phyloP scores from a whole-genome alignment of 2,329 filamentous ascomycete genomes.

The Calycina herbarum region DNA sequence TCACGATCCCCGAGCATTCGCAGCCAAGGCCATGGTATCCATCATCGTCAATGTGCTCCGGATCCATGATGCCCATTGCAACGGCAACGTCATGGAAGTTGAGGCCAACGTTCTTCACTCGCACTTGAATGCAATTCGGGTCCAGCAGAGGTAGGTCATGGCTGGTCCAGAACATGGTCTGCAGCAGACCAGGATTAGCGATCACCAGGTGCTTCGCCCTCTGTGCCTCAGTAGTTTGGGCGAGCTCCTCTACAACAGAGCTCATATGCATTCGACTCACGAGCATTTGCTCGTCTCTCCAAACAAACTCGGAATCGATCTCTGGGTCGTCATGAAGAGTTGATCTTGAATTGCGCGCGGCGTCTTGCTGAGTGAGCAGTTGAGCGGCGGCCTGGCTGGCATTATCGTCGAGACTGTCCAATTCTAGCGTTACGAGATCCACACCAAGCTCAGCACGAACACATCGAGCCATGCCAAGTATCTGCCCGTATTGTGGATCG shows the following conservation, averaged over 20 bases:
- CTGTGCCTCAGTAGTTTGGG: not conserved
- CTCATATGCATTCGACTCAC: too few relatives aligned
- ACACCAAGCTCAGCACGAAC: constrained; percentile 18
- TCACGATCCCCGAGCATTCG: constrained; percentile 31
- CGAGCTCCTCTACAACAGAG: too few relatives aligned
- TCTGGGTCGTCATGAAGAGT: too few relatives aligned
- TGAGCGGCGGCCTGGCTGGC: too few relatives aligned
- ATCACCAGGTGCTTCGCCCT: constrained; percentile 16
- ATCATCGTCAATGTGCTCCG: too few relatives aligned
- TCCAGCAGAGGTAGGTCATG: too few relatives aligned
- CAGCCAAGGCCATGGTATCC: constrained; percentile 24
- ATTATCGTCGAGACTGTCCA: too few relatives aligned
- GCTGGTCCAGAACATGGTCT: constrained; percentile 23
- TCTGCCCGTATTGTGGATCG: constrained; percentile 37
- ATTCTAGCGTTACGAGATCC: constrained; percentile 21
- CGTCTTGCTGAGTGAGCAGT: too few relatives aligned
- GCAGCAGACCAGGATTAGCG: constrained; percentile 19
- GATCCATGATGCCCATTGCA: constrained; percentile 24
- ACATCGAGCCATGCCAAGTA: constrained; percentile 38
- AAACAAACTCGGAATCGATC: too few relatives aligned
- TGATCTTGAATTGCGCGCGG: too few relatives aligned
- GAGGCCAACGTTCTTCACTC: constrained; percentile 12
- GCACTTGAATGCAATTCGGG: too few relatives aligned
- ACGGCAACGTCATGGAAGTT: constrained; percentile 30
- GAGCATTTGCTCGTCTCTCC: too few relatives aligned